Conservation (phyloP, 2,329 filamentous ascomycete genomes). For the Alternaria dauci region DNA sequence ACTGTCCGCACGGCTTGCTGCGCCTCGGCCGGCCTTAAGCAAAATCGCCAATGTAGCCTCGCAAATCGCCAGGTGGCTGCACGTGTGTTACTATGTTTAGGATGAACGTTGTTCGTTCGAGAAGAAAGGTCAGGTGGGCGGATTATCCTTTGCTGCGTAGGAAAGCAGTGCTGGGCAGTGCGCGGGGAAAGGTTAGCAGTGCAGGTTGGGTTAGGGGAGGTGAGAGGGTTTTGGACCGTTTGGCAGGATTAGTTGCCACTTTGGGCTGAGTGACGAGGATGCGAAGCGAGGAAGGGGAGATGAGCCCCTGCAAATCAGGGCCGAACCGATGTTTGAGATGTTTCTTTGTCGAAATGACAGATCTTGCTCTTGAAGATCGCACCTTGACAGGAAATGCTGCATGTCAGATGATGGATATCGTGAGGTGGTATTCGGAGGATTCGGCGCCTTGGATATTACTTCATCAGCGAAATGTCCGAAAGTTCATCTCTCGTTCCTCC, state of each 20-base stretch:
- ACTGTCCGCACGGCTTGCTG: conserved; percentile 1
- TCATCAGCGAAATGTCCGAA: neutral
- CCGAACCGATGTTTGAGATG: neutral
- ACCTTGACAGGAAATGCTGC: neutral
- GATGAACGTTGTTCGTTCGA: neutral
- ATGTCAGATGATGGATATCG: neutral
- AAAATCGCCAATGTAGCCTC: neutral
- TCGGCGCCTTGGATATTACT: neutral
- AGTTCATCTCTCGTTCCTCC: neutral
- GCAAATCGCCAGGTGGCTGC: neutral
- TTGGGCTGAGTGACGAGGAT: conserved; percentile 8
- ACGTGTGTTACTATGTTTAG: conserved; percentile 10
- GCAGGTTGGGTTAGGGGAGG: neutral
- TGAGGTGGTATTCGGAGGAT: neutral
- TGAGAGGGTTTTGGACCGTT: neutral
- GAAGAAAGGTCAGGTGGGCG: neutral
- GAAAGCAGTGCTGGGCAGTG: neutral
- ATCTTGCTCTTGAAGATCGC: conserved; percentile 1
- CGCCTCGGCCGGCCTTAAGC: conserved; percentile 5
- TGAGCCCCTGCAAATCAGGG: conserved; percentile 7
- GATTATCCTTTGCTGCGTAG: conserved; percentile 10
- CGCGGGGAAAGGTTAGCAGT: neutral
- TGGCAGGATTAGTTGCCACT: conserved; percentile 10
- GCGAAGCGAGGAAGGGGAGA: conserved; percentile 8
- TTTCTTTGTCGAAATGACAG: conserved; percentile 2